These are phyloP conservation scores for Purpureocillium lavendulum DNA, from an alignment of 2,329 filamentous ascomycete genomes.

Conservation along the genomic window DNA sequence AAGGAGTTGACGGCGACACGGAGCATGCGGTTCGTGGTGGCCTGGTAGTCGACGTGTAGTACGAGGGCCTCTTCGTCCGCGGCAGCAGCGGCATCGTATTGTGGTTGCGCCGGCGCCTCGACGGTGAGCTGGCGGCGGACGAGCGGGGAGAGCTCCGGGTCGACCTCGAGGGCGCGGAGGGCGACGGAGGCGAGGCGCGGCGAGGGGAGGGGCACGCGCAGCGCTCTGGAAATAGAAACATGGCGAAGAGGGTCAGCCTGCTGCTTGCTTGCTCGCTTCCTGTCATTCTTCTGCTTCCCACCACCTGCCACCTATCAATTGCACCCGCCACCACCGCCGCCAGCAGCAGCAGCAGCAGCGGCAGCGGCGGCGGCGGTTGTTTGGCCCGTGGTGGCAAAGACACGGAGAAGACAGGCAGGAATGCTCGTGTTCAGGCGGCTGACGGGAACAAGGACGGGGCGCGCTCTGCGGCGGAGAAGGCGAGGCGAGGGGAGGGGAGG, in stretches of 20 bases:
- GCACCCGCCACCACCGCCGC: too few relatives aligned
- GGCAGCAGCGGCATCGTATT: background rate
- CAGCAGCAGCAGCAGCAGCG: too few relatives aligned
- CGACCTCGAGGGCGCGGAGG: slow-evolving; percentile 68
- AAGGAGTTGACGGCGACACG: slow-evolving; percentile 94
- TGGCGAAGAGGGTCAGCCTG: too few relatives aligned
- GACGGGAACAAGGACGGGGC: too few relatives aligned
- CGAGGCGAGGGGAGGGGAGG: slow-evolving; percentile 1
- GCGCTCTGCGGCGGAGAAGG: background rate
- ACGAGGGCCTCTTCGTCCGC: slow-evolving; percentile 29
- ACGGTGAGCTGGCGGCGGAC: slow-evolving; percentile 66
- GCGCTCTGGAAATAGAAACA: slow-evolving; percentile 42
- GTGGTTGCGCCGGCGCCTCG: slow-evolving; percentile 15
- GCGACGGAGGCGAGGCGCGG: slow-evolving; percentile 70
- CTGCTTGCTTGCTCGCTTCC: too few relatives aligned
- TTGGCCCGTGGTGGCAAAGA: too few relatives aligned
- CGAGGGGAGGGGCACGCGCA: slow-evolving; percentile 76
- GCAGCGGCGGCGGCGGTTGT: too few relatives aligned
- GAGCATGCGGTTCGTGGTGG: slow-evolving; percentile 93
- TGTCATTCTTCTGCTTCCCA: too few relatives aligned
- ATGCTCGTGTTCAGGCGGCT: too few relatives aligned
- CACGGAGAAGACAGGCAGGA: too few relatives aligned
- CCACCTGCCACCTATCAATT: too few relatives aligned
- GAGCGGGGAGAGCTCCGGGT: slow-evolving; percentile 79
- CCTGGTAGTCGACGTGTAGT: slow-evolving; percentile 69